phyloP scores from a whole-genome alignment of 2,329 filamentous ascomycete species.

The Phialemoniopsis sp. region DNA sequence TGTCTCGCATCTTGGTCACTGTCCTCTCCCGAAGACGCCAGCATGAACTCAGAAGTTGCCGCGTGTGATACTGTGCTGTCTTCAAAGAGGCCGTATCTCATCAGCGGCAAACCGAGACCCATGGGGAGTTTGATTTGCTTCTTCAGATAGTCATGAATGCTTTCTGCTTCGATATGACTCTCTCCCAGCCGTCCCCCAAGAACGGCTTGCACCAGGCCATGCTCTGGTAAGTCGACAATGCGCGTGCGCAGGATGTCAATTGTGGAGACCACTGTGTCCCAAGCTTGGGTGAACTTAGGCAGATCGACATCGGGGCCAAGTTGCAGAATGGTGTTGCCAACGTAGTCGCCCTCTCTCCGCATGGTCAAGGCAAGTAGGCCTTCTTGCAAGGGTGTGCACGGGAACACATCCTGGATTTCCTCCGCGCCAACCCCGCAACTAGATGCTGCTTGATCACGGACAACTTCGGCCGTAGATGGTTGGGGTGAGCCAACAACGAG shows the following conservation, averaged over 20 bases:
- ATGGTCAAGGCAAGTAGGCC: conserved; percentile 14
- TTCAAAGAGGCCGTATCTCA: background rate
- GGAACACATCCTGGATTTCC: conserved; percentile 34
- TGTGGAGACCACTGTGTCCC: background rate
- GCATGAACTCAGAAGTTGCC: background rate
- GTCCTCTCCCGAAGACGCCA: background rate
- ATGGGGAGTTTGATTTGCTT: too few relatives aligned
- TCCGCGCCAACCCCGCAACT: conserved; percentile 13
- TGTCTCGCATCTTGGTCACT: too few relatives aligned
- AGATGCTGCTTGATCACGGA: too few relatives aligned
- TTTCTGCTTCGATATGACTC: background rate
- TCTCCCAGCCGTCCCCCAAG: conserved; percentile 16
- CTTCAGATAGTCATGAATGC: too few relatives aligned
- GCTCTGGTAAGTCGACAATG: background rate
- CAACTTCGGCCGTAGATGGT: too few relatives aligned
- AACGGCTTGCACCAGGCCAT: conserved; percentile 11
- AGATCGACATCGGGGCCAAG: conserved; percentile 1
- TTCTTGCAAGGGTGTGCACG: conserved; percentile 27
- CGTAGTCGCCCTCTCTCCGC: conserved; percentile 17
- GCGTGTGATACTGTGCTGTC: background rate
- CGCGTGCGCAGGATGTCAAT: background rate
- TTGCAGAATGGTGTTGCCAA: conserved; percentile 11
- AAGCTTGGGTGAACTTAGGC: too few relatives aligned
- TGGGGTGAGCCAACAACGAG: too few relatives aligned
- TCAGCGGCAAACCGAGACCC: too few relatives aligned